phyloP scores from a whole-genome alignment of 495 filamentous ascomycete species.

The Penicillium lagena region DNA sequence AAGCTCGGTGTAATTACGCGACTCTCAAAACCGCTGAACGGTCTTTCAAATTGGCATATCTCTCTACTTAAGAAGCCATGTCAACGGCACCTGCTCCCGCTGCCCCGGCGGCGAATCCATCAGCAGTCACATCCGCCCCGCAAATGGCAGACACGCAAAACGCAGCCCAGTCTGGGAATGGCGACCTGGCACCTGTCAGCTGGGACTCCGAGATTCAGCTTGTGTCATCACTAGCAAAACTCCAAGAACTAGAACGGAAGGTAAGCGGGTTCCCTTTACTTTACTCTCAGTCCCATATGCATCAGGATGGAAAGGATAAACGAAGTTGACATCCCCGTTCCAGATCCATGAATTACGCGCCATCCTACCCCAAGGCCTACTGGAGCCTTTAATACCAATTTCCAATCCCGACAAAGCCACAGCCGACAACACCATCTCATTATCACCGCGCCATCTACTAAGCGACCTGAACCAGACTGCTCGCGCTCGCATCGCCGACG shows the following conservation, averaged over 20 bases:
- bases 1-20: too few species aligned
- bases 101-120: not conserved
- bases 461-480: slow-evolving; percentile 20
- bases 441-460: slow-evolving; percentile 21
- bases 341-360: slow-evolving; percentile 39
- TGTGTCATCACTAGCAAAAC: slow-evolving; percentile 36
- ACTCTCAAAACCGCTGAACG: too few species aligned
- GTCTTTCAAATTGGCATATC: not conserved
- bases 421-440: slow-evolving; percentile 9
- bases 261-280: slow-evolving; percentile 7
- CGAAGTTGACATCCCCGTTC: not conserved
- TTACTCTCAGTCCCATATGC: too few species aligned
- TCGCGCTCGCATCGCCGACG: slow-evolving; percentile 19
- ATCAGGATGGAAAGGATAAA: not conserved
- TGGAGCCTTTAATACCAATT: slow-evolving; percentile 29
- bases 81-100: not conserved
- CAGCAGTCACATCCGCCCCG: not conserved
- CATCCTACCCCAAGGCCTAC: slow-evolving; percentile 30
- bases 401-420: slow-evolving; percentile 17
- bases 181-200: slow-evolving; percentile 1
- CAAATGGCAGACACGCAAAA: not conserved
- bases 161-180: not conserved
- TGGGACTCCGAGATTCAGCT: slow-evolving; percentile 36
- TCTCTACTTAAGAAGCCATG: not conserved
- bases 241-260: slow-evolving; percentile 35